Evolutionary conservation across 495 filamentous ascomycete species (phyloP).

Genomic region (Hypoxylon intermedium): DNA sequence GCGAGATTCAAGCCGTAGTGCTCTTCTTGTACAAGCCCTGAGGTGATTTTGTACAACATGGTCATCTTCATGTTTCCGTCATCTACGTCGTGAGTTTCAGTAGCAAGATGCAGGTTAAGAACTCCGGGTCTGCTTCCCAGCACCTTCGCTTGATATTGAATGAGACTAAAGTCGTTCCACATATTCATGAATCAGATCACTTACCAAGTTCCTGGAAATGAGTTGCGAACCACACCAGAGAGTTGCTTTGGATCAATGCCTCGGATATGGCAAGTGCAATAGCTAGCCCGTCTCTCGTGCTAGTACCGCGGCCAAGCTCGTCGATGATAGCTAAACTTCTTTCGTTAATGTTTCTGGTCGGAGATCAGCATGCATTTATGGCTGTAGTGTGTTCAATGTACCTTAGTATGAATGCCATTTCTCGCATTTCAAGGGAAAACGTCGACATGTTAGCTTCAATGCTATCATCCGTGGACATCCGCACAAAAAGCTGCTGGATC

Average conservation of each 20-base stretch:
- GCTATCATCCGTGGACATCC: slow-evolving; percentile 84
- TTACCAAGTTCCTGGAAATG: slow-evolving; percentile 82
- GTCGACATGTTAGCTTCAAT: slow-evolving; percentile 92
- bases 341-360: slow-evolving; percentile 68
- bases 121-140: slow-evolving; percentile 76
- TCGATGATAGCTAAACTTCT: slow-evolving; percentile 86
- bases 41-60: slow-evolving; percentile 82
- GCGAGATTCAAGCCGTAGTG: slow-evolving; percentile 85
- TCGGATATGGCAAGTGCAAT: slow-evolving; percentile 91
- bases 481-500: slow-evolving; percentile 81
- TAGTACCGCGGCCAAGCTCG: slow-evolving; percentile 91
- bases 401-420: slow-evolving; percentile 88
- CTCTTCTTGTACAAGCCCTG: slow-evolving; percentile 72
- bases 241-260: slow-evolving; percentile 76
- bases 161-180: slow-evolving; percentile 3
- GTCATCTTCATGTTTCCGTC: slow-evolving; percentile 64
- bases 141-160: slow-evolving; percentile 62
- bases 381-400: slow-evolving; percentile 55
- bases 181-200: neutral
- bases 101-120: slow-evolving; percentile 79
- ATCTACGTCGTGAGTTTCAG: slow-evolving; percentile 61
- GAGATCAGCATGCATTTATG: slow-evolving; percentile 29
- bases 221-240: slow-evolving; percentile 89
- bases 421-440: slow-evolving; percentile 93
- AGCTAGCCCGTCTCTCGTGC: slow-evolving; percentile 83